These are phyloP conservation scores for Parmales sp. DNA, from an alignment of 108 stramenopile species.

Conservation along the genomic window DNA sequence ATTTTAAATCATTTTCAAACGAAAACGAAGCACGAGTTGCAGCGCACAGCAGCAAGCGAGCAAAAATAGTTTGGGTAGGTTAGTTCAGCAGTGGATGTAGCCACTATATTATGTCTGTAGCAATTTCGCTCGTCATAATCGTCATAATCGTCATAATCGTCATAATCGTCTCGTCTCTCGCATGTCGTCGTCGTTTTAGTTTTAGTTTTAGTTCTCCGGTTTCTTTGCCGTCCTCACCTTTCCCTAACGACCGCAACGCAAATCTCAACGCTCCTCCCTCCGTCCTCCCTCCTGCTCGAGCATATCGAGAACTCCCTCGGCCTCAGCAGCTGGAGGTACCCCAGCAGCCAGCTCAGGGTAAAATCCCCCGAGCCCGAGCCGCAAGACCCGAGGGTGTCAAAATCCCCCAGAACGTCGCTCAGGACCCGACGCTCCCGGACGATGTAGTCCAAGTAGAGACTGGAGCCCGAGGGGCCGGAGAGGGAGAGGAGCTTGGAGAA, in stretches of 20 bases:
- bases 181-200: too few relatives aligned
- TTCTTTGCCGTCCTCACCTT: too few relatives aligned
- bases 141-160: too few relatives aligned
- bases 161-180: too few relatives aligned
- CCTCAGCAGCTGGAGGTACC: slow-evolving; percentile 49
- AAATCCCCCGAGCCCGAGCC: slow-evolving; percentile 4
- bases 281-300: slow-evolving; percentile 46
- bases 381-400: slow-evolving; percentile 48
- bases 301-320: slow-evolving; percentile 70
- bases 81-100: too few relatives aligned
- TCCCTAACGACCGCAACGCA: slow-evolving; percentile 70
- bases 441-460: slow-evolving; percentile 66
- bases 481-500: slow-evolving; percentile 48
- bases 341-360: slow-evolving; percentile 45
- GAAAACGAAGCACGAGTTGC: too few relatives aligned
- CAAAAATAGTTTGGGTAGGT: too few relatives aligned
- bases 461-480: slow-evolving; percentile 54
- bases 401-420: slow-evolving; percentile 69
- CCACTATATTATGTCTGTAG: too few relatives aligned
- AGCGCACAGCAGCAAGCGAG: too few relatives aligned
- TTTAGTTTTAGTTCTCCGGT: too few relatives aligned
- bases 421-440: slow-evolving; percentile 67
- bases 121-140: too few relatives aligned
- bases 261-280: slow-evolving; percentile 37
- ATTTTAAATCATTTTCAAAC: too few relatives aligned